A percentile compares a stretch with the other conserved stretches of the same genome.
phyloP scores from a whole-genome alignment of 805 yeast species.

The Candida morakotiae region DNA sequence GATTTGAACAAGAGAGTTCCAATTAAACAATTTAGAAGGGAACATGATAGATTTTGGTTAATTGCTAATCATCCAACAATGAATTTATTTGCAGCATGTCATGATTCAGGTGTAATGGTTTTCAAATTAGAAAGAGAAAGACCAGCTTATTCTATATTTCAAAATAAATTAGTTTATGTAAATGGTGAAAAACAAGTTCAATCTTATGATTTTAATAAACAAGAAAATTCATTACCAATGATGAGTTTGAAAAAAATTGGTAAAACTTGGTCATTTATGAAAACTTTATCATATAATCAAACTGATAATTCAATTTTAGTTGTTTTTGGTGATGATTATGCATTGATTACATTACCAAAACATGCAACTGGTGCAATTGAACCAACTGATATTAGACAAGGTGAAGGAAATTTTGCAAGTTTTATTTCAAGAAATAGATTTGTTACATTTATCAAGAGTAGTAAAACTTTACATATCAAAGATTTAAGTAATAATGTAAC shows the following conservation, averaged over 20 bases:
- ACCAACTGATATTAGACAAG: slow-evolving; percentile 75
- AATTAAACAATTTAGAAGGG: slow-evolving; percentile 90
- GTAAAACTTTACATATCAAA: slow-evolving; percentile 72
- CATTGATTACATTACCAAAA: slow-evolving; percentile 73
- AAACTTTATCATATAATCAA: slow-evolving; percentile 85
- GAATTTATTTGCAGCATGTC: slow-evolving; percentile 93
- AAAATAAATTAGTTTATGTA: slow-evolving; percentile 70
- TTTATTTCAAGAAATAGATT: slow-evolving; percentile 95
- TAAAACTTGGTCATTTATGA: slow-evolving; percentile 78
- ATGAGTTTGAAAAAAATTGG: slow-evolving; percentile 82
- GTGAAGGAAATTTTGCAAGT: slow-evolving; percentile 79
- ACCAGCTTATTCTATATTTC: slow-evolving; percentile 77
- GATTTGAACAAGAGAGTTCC: slow-evolving; percentile 91
- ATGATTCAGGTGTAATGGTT: slow-evolving; percentile 96
- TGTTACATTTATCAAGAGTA: slow-evolving; percentile 66
- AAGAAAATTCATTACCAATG: slow-evolving; percentile 70
- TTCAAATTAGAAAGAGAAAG: slow-evolving; percentile 97
- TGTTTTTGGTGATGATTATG: slow-evolving; percentile 73
- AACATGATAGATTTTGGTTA: slow-evolving; percentile 92
- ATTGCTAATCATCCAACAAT: slow-evolving; percentile 84
- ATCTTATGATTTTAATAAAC: slow-evolving; percentile 62
- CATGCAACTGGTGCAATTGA: slow-evolving; percentile 92
- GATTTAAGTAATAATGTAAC: slow-evolving; percentile 81
- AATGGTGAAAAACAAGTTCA: slow-evolving; percentile 86
- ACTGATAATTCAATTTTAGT: slow-evolving; percentile 84